Percentiles rank a stretch among this genome's conserved stretches.
phyloP scores from a whole-genome alignment of 129 eudicot genomes.

The Oenanthe sinensis region DNA sequence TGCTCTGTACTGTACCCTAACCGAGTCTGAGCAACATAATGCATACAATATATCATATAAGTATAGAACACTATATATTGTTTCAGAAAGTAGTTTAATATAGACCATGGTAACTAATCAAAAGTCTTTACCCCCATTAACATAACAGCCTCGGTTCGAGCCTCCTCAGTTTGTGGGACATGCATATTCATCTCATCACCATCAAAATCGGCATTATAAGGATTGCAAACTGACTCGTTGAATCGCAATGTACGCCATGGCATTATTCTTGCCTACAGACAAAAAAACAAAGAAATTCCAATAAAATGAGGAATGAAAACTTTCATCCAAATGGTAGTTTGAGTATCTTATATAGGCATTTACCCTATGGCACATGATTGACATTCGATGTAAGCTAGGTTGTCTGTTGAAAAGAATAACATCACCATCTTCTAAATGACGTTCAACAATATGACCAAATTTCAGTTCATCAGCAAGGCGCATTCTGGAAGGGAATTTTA shows the following conservation, averaged over 20 bases:
- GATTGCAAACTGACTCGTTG: slow-evolving; percentile 97
- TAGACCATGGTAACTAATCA: background rate
- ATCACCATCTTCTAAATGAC: slow-evolving; percentile 95
- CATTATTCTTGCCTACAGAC: slow-evolving; percentile 88
- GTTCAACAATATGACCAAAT: slow-evolving; percentile 69
- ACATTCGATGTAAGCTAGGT: slow-evolving; percentile 98
- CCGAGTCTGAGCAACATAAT: background rate
- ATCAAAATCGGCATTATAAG: slow-evolving; percentile 99
- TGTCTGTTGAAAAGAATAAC: slow-evolving; percentile 86
- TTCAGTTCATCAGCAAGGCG: slow-evolving; percentile 79
- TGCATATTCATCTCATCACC: slow-evolving; percentile 99
- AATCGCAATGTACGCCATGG: slow-evolving; percentile 98
- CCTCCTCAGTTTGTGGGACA: slow-evolving; percentile 99
- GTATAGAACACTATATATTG: background rate
- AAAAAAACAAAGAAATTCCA: slow-evolving; percentile 2
- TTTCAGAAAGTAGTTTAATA: background rate
- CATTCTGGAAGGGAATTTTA: slow-evolving; percentile 45
- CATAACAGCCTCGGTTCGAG: slow-evolving; percentile 89
- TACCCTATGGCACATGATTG: slow-evolving; percentile 96
- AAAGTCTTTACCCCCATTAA: slow-evolving; percentile 76
- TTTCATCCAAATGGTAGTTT: background rate
- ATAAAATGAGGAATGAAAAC: background rate
- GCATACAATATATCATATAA: background rate
- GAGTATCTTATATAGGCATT: background rate
- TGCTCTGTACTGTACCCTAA: background rate